phyloP scores from a whole-genome alignment of 495 filamentous ascomycete species.

The Talaromyces nanjingensis region DNA sequence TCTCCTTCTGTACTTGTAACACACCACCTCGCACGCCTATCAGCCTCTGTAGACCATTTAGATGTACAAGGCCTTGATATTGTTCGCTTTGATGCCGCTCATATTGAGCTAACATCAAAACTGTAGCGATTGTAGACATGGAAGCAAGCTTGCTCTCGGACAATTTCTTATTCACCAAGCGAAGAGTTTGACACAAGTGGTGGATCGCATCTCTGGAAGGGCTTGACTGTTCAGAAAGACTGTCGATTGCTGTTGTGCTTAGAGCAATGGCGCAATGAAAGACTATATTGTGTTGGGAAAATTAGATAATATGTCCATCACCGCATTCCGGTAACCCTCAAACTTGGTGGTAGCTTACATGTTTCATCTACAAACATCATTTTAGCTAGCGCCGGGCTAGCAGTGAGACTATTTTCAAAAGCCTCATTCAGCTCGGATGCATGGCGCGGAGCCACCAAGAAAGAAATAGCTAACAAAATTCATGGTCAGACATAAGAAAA shows the following conservation, averaged over 20 bases:
- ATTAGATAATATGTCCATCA: not conserved
- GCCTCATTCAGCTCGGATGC: not conserved
- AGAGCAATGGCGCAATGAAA: constrained; percentile 19
- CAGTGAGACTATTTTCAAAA: not conserved
- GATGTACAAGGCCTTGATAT: constrained; percentile 17
- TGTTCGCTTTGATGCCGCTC: constrained; percentile 18
- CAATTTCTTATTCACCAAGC: constrained; percentile 15
- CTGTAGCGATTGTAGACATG: constrained; percentile 16
- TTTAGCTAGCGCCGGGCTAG: constrained; percentile 15
- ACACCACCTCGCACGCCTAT: constrained; percentile 19
- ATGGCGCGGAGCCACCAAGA: not conserved
- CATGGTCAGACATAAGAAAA: not conserved
- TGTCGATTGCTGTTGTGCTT: constrained; percentile 11
- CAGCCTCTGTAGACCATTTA: constrained; percentile 19
- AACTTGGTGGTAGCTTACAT: constrained; percentile 13
- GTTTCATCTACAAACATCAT: constrained; percentile 20
- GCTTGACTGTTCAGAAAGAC: constrained; percentile 10
- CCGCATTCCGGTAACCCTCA: not conserved
- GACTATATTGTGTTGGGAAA: constrained; percentile 10
- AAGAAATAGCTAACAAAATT: not conserved
- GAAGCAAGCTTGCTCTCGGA: constrained; percentile 13
- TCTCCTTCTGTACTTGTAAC: constrained; percentile 11
- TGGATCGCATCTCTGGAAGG: constrained; percentile 12
- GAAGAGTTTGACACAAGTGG: constrained; percentile 13
- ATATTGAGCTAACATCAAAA: constrained; percentile 17